Evolutionary conservation across 2,329 filamentous ascomycete species (phyloP), one percentile per base, ranked within the genome.

Genomic region (Exophiala sideris): DNA sequence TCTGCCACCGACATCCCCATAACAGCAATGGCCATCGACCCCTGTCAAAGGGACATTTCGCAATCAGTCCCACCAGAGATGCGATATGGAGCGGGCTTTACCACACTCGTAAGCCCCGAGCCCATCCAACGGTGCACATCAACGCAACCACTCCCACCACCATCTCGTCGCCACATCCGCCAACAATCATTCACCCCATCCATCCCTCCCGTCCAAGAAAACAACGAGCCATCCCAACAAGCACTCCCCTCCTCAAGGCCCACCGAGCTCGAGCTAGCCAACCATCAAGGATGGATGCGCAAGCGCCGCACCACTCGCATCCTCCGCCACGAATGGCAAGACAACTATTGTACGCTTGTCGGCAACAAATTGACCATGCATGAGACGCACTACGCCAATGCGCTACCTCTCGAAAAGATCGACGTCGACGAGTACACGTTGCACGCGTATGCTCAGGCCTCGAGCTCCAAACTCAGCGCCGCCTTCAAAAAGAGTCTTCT

Each of bases 21-120:
- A 55, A 94, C 89, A 1, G 81, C 86, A 2, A 77, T 91, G 40
- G 82, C 83, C 1, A 65, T 84, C 12, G 88, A 86, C 0, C 88
- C 88, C 5, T 78, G 95, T 32, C 79, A 86, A 41, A 87, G 92
- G 47, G 87, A 94, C 66, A 77, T 79, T 44, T 95, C 90, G 21
- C 90, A 96, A 70, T 96, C 91, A 4, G 92, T 96, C 0, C 92
- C 92, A 40, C 92, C 92, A 5, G 86, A 95, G 73, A 96, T 96
- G 91, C 86, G 84, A 68, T 96, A 87, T 76, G 82, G 84, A 32
- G 69, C 75, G 39, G 66, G 69, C 56, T 68, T 60, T 4, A 45
- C 48, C 20, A 40, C 66, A 54, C 21, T 29, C 41, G 65, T 69
- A 57, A 61, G 54, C 18, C 54, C 59, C 21, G 75, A 79, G 38